Conservation (phyloP, 805 yeast genomes). For the Schizosaccharomyces japonicus region DNA sequence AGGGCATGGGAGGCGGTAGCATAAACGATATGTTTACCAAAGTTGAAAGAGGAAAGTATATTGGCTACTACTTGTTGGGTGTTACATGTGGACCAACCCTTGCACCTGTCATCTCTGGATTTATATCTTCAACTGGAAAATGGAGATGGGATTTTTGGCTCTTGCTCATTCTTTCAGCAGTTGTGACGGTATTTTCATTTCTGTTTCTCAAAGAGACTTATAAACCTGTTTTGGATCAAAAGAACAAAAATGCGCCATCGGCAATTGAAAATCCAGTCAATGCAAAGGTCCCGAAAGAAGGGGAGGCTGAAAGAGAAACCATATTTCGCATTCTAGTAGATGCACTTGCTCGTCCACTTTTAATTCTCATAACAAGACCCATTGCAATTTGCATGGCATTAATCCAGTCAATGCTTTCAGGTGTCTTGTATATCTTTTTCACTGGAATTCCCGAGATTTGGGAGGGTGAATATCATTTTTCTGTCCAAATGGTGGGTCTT, state of each 20-base stretch:
- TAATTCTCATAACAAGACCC: constrained; percentile 3
- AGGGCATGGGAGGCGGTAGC: constrained; percentile 70
- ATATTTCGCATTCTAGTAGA: neutral
- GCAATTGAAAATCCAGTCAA: constrained; percentile 16
- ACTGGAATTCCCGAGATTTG: constrained; percentile 27
- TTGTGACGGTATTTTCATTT: constrained; percentile 8
- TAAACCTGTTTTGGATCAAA: constrained; percentile 61
- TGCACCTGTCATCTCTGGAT: constrained; percentile 38
- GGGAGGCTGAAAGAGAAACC: neutral
- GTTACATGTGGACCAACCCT: constrained; percentile 37
- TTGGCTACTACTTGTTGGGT: constrained; percentile 12
- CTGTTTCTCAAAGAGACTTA: constrained; percentile 58
- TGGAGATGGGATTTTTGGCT: constrained; percentile 61
- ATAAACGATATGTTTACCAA: constrained; percentile 54
- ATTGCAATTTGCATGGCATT: constrained; percentile 1
- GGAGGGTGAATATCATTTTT: neutral
- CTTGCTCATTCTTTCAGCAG: constrained; percentile 13
- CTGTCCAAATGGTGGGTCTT: constrained; percentile 23
- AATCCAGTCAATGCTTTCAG: neutral
- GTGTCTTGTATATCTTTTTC: constrained; percentile 12
- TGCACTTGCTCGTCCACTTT: neutral
- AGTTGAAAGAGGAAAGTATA: constrained; percentile 15
- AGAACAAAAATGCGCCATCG: constrained; percentile 38
- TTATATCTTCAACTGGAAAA: constrained; percentile 29
- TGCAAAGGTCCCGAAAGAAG: neutral